phyloP scores from a whole-genome alignment of 805 yeast genomes.

The Starmerella davenportii region DNA sequence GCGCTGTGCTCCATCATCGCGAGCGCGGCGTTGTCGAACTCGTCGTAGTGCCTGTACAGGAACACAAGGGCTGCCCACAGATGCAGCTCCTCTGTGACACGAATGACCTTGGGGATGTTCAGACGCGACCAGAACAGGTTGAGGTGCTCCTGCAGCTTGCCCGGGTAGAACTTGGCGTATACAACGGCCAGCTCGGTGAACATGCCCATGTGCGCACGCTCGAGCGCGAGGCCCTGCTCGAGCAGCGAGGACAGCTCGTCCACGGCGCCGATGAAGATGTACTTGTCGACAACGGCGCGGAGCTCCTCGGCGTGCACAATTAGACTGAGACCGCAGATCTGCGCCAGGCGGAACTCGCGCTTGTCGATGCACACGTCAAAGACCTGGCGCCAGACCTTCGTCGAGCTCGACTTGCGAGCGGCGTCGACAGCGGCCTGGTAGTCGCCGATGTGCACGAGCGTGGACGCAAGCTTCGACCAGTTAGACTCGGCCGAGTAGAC shows the following conservation, averaged over 20 bases:
- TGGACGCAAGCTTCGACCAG: conserved; percentile 92
- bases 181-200: conserved; percentile 86
- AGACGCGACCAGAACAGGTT: conserved; percentile 95
- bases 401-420: conserved; percentile 92
- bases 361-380: conserved; percentile 90
- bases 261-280: conserved; percentile 81
- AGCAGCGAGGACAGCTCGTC: conserved; percentile 79
- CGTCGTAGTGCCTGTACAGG: conserved; percentile 94
- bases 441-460: conserved; percentile 77
- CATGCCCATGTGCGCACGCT: conserved; percentile 99
- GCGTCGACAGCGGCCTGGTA: conserved; percentile 96
- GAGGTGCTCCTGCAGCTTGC: conserved; percentile 85
- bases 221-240: conserved; percentile 89
- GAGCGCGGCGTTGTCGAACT: conserved; percentile 96
- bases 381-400: conserved; percentile 92
- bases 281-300: conserved; percentile 69
- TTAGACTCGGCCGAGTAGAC: conserved; percentile 74
- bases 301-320: conserved; percentile 96
- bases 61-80: conserved; percentile 92
- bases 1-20: conserved; percentile 92
- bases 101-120: conserved; percentile 90
- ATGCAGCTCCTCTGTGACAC: conserved; percentile 85
- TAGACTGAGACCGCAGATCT: conserved; percentile 93
- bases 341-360: conserved; percentile 90
- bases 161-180: conserved; percentile 80